Percentiles rank a stretch among this genome's conserved stretches.
These are phyloP conservation scores for Theileria parva DNA, from an alignment of 169 alveolate genomes.

Conservation along the genomic window DNA sequence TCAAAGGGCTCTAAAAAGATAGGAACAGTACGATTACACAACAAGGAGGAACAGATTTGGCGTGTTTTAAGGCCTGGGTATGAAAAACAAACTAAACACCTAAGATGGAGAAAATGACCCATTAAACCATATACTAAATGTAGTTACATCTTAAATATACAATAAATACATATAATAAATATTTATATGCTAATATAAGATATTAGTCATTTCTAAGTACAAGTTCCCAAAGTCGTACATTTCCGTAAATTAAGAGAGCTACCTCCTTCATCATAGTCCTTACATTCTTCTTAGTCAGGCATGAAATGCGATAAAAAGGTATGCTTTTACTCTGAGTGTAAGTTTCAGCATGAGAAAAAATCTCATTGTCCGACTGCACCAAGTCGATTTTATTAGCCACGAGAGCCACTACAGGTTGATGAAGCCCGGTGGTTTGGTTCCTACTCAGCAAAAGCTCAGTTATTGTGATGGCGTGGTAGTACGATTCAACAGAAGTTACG, in stretches of 20 bases:
- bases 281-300: slow-evolving; percentile 23
- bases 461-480: slow-evolving; percentile 30
- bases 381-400: slow-evolving; percentile 64
- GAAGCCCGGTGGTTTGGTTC: slow-evolving; percentile 16
- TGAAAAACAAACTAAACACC: slow-evolving; percentile 80
- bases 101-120: slow-evolving; percentile 73
- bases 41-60: slow-evolving; percentile 75
- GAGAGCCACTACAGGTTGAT: slow-evolving; percentile 57
- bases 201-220: slow-evolving; percentile 29
- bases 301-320: slow-evolving; percentile 50
- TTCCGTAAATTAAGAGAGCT: slow-evolving; percentile 56
- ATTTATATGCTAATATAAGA: too few relatives aligned
- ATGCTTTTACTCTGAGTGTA: slow-evolving; percentile 48
- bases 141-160: not conserved
- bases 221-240: slow-evolving; percentile 63
- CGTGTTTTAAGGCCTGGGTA: slow-evolving; percentile 80
- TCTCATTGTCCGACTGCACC: slow-evolving; percentile 23
- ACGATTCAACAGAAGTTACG: slow-evolving; percentile 44
- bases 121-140: not conserved
- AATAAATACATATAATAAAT: not conserved
- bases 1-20: not conserved
- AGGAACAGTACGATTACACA: slow-evolving; percentile 37
- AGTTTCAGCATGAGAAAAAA: slow-evolving; percentile 51
- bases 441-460: slow-evolving; percentile 30
- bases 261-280: slow-evolving; percentile 51